phyloP scores from a whole-genome alignment of 1,284 basidiomycete genomes.

The Jaminaea rosea region DNA sequence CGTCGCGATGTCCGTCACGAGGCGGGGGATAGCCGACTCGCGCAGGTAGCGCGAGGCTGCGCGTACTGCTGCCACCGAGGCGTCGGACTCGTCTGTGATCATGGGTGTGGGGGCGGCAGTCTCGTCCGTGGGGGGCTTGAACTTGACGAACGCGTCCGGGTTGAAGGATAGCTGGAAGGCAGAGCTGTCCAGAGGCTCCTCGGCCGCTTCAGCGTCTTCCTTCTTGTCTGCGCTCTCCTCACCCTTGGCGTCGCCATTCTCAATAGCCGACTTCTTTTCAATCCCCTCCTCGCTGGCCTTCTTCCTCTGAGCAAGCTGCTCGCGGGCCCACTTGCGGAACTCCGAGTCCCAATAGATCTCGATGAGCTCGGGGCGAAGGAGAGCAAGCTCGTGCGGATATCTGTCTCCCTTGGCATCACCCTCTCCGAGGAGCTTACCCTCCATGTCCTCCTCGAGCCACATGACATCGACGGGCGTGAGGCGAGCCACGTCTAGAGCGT shows the following conservation, averaged over 20 bases:
- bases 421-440: slow-evolving; percentile 39
- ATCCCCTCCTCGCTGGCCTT: slow-evolving; percentile 20
- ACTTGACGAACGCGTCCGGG: slow-evolving; percentile 55
- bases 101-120: slow-evolving; percentile 18
- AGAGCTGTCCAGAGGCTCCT: slow-evolving; percentile 40
- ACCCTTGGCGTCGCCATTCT: slow-evolving; percentile 15
- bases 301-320: slow-evolving; percentile 46
- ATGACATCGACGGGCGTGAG: slow-evolving; percentile 54
- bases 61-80: slow-evolving; percentile 53
- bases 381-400: slow-evolving; percentile 54
- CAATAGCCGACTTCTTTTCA: slow-evolving; percentile 6
- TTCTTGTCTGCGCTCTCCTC: slow-evolving; percentile 10
- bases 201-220: slow-evolving; percentile 9
- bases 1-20: slow-evolving; percentile 52
- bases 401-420: slow-evolving; percentile 17
- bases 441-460: slow-evolving; percentile 53
- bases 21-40: slow-evolving; percentile 49
- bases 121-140: slow-evolving; percentile 19
- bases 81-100: slow-evolving; percentile 50
- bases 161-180: slow-evolving; percentile 54
- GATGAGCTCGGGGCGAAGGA: slow-evolving; percentile 56
- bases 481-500: slow-evolving; percentile 54
- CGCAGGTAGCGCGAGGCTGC: slow-evolving; percentile 53
- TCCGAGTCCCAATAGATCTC: slow-evolving; percentile 54
- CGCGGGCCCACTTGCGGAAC: slow-evolving; percentile 53